Evolutionary conservation across 257 asterid genomes (phyloP).

Genomic region (Voacanga thouarsii): DNA sequence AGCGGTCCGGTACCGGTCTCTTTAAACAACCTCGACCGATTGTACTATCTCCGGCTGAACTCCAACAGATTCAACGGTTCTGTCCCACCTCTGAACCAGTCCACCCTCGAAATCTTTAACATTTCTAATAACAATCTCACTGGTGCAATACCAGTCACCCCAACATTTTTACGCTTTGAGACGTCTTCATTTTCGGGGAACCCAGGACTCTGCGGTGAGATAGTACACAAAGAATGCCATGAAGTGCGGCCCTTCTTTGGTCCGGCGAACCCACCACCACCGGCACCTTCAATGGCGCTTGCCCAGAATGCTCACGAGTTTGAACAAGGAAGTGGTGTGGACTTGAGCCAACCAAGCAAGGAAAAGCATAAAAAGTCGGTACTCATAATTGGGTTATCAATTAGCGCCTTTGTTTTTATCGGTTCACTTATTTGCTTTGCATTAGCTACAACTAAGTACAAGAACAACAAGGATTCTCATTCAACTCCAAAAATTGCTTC

Average conservation of each 20-base stretch:
- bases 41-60: constrained; percentile 69
- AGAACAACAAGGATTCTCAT: neutral
- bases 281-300: constrained; percentile 22
- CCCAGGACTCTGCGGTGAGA: constrained; percentile 68
- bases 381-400: constrained; percentile 49
- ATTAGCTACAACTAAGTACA: constrained; percentile 27
- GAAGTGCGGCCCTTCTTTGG: constrained; percentile 56
- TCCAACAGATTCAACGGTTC: constrained; percentile 84
- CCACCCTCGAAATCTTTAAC: constrained; percentile 55
- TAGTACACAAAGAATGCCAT: constrained; percentile 54
- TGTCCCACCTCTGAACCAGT: constrained; percentile 65
- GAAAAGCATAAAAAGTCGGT: constrained; percentile 36
- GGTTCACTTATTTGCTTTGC: constrained; percentile 31
- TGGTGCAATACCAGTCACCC: constrained; percentile 77
- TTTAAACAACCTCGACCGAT: constrained; percentile 42
- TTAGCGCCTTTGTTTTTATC: constrained; percentile 38
- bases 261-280: constrained; percentile 28
- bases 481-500: constrained; percentile 27
- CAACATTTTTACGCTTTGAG: constrained; percentile 49
- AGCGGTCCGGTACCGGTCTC: constrained; percentile 50
- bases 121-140: constrained; percentile 63
- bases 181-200: constrained; percentile 52
- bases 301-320: constrained; percentile 36
- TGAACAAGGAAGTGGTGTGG: constrained; percentile 13
- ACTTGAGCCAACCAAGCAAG: constrained; percentile 6